These are phyloP conservation scores for Mortierella sp. DNA, from an alignment of 371 early-diverging fungal genomes.

Conservation along the genomic window DNA sequence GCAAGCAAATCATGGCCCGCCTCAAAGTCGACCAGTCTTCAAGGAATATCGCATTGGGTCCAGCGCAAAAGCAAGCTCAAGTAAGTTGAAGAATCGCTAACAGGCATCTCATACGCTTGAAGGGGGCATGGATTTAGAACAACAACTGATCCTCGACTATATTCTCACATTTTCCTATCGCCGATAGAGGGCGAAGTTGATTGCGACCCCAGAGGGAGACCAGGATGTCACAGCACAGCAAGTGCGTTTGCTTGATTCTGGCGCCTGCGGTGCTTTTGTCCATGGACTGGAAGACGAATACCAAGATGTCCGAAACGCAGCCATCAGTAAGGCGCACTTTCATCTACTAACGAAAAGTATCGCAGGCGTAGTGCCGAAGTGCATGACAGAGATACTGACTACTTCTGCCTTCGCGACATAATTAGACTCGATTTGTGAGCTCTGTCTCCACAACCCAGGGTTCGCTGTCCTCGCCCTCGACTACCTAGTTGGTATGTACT, in stretches of 20 bases:
- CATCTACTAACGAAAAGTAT: not conserved
- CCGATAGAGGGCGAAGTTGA: constrained; percentile 52
- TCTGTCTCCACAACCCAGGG: constrained; percentile 73
- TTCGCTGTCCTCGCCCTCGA: constrained; percentile 78
- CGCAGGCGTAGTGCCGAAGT: not conserved
- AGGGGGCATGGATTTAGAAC: no score
- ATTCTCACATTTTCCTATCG: not conserved
- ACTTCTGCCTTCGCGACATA: not conserved
- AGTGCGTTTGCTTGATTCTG: constrained; percentile 76
- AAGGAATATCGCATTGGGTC: constrained; percentile 52
- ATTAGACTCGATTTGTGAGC: constrained; percentile 83
- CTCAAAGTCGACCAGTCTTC: constrained; percentile 42
- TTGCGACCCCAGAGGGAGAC: constrained; percentile 77
- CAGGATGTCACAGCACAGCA: constrained; percentile 76
- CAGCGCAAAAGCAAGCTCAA: constrained; percentile 56
- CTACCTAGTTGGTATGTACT: constrained; percentile 77
- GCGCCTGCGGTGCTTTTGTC: constrained; percentile 91
- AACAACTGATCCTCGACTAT: no score
- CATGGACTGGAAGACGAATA: constrained; percentile 95
- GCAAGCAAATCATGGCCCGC: constrained; percentile 84
- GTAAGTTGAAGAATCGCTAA: constrained; percentile 9
- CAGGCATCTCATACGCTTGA: no score
- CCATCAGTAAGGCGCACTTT: constrained; percentile 72
- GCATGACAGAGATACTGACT: not conserved
- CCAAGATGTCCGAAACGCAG: constrained; percentile 87